These are phyloP conservation scores for Hypomontagnella submonticulosa DNA, from an alignment of 495 filamentous ascomycete species.

Conservation along the genomic window DNA sequence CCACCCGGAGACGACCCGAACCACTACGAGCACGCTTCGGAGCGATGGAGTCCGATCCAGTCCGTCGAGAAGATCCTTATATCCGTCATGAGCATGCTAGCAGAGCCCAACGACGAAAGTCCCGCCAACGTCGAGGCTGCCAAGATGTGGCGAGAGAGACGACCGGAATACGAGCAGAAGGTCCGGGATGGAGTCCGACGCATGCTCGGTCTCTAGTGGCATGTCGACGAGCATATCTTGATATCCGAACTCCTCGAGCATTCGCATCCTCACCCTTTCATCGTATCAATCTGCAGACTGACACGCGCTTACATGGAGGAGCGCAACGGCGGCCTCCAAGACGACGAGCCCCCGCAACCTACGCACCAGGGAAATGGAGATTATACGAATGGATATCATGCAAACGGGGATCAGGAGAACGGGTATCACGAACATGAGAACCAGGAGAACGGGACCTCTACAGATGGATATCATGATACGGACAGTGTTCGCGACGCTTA, in stretches of 20 bases:
- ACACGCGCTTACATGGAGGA: too few species aligned
- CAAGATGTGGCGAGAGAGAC: constrained; percentile 95
- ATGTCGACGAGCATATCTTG: neutral
- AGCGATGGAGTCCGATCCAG: constrained; percentile 97
- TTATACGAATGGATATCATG: neutral
- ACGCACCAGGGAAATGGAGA: neutral
- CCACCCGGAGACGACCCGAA: constrained; percentile 98
- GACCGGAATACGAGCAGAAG: constrained; percentile 84
- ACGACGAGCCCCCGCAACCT: neutral
- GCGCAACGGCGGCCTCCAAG: too few species aligned
- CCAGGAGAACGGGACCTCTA: too few species aligned
- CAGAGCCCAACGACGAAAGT: constrained; percentile 98
- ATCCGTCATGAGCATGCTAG: constrained; percentile 98
- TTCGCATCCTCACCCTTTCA: neutral
- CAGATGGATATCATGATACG: neutral
- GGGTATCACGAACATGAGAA: neutral
- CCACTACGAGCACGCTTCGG: constrained; percentile 96
- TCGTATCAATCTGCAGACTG: neutral
- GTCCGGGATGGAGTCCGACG: constrained; percentile 78
- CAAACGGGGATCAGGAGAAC: neutral
- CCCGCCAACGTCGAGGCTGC: constrained; percentile 98
- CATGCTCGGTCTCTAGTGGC: constrained; percentile 63
- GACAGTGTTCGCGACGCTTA: neutral
- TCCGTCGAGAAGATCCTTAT: constrained; percentile 98
- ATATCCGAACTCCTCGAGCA: neutral